These are phyloP conservation scores for Phyllachora maydis DNA, from an alignment of 2,329 filamentous ascomycete genomes.

Conservation along the genomic window DNA sequence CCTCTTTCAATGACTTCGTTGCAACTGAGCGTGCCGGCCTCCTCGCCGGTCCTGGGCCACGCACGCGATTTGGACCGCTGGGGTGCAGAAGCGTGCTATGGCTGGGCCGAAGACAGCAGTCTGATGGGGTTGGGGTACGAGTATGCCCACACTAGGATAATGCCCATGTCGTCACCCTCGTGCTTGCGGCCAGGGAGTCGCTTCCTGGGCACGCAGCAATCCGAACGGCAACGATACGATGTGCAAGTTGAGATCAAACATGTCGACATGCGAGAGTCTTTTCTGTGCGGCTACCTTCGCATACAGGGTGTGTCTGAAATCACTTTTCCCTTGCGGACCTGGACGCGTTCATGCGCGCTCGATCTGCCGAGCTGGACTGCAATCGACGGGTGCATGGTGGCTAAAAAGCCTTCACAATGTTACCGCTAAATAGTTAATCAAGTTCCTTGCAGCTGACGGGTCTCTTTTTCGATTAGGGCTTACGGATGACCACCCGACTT, in stretches of 20 bases:
- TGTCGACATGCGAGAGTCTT: constrained; percentile 85
- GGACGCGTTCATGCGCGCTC: too few relatives aligned
- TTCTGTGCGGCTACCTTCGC: constrained; percentile 81
- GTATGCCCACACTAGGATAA: constrained; percentile 21
- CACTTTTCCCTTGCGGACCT: too few relatives aligned
- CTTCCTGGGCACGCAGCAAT: constrained; percentile 81
- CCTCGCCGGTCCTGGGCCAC: too few relatives aligned
- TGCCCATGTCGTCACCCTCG: constrained; percentile 65
- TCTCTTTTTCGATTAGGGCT: constrained; percentile 43
- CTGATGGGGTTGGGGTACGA: constrained; percentile 11
- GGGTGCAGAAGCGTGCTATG: constrained; percentile 9
- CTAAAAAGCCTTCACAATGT: too few relatives aligned
- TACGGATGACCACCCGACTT: constrained; percentile 87
- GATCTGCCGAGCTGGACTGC: too few relatives aligned
- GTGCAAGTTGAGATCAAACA: constrained; percentile 96
- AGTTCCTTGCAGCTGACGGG: too few relatives aligned
- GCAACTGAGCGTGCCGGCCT: too few relatives aligned
- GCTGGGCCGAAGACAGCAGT: constrained; percentile 11
- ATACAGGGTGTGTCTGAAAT: constrained; percentile 54
- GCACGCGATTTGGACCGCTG: constrained; percentile 14
- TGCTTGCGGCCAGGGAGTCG: constrained; percentile 73
- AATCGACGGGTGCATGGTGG: too few relatives aligned
- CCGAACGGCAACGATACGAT: constrained; percentile 80
- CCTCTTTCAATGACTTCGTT: too few relatives aligned
- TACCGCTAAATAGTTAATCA: too few relatives aligned